Evolutionary conservation across 1,139 yeast genomes (phyloP).

Genomic region (Kodamaea suecica): DNA sequence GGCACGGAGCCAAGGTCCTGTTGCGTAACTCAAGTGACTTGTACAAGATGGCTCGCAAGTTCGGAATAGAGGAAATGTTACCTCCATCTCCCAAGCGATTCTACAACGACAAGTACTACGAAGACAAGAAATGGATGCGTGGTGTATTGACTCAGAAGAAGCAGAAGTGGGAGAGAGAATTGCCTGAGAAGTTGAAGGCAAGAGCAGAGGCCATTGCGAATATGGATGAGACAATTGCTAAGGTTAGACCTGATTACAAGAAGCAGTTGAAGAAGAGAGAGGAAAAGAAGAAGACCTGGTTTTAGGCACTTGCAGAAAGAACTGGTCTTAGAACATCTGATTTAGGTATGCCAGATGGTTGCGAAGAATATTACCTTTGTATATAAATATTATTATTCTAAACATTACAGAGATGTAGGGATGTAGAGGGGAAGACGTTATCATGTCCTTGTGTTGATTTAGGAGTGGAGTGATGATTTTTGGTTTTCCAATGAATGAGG

Average conservation of each 20-base stretch:
- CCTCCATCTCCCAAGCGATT: conserved; percentile 76
- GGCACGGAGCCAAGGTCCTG: conserved; percentile 78
- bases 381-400: too few species aligned
- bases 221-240: conserved; percentile 70
- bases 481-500: too few species aligned
- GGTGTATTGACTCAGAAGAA: conserved; percentile 82
- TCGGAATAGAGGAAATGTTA: conserved; percentile 74
- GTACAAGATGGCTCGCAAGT: conserved; percentile 77
- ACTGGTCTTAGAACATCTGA: too few species aligned
- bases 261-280: conserved; percentile 54
- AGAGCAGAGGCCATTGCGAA: conserved; percentile 65
- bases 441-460: too few species aligned
- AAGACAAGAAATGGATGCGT: conserved; percentile 65
- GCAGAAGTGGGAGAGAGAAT: conserved; percentile 73
- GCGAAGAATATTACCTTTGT: too few species aligned
- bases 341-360: too few species aligned
- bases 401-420: too few species aligned
- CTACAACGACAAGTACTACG: conserved; percentile 76
- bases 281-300: conserved; percentile 49
- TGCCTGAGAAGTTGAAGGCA: conserved; percentile 57
- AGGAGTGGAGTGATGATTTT: too few species aligned
- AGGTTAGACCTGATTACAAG: conserved; percentile 61
- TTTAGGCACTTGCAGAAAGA: conserved; percentile 8
- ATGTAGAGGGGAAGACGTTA: too few species aligned
- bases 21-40: conserved; percentile 82